A percentile compares a stretch with the other conserved stretches of the same genome.
Conservation (phyloP, 2,329 filamentous ascomycete genomes). For the Cercospora sojina region DNA sequence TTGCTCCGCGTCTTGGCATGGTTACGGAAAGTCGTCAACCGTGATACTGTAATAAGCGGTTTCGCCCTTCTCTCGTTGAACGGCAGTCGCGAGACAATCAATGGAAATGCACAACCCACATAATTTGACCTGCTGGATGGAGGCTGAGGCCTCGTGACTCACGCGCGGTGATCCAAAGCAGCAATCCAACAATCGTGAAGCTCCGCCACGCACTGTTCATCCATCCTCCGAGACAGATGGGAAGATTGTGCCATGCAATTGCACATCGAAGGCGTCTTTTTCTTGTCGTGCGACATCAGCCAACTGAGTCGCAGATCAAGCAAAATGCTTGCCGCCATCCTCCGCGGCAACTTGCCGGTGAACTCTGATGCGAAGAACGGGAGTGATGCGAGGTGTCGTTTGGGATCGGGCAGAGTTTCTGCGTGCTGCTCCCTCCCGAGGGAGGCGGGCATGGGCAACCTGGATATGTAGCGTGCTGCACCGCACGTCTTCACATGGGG, state of each 20-base stretch:
- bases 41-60: not conserved
- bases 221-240: not conserved
- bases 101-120: not conserved
- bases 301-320: not conserved
- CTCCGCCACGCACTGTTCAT: not conserved
- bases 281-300: not conserved
- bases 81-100: not conserved
- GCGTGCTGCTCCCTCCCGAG: not conserved
- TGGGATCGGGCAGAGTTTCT: not conserved
- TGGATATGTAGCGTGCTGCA: not conserved
- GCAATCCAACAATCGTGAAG: not conserved
- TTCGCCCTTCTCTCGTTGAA: not conserved
- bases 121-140: not conserved
- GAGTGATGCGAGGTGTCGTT: not conserved
- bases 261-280: not conserved
- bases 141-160: slow-evolving; percentile 14
- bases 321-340: not conserved
- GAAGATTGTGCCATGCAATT: not conserved
- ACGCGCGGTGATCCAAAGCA: slow-evolving; percentile 7
- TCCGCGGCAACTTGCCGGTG: not conserved
- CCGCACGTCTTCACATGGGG: not conserved
- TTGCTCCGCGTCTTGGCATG: slow-evolving; percentile 6
- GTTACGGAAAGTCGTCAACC: not conserved
- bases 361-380: not conserved
- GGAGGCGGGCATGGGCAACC: not conserved